Conservation (phyloP, 345 rosid species). For the Xanthoceras sorbifolium region DNA sequence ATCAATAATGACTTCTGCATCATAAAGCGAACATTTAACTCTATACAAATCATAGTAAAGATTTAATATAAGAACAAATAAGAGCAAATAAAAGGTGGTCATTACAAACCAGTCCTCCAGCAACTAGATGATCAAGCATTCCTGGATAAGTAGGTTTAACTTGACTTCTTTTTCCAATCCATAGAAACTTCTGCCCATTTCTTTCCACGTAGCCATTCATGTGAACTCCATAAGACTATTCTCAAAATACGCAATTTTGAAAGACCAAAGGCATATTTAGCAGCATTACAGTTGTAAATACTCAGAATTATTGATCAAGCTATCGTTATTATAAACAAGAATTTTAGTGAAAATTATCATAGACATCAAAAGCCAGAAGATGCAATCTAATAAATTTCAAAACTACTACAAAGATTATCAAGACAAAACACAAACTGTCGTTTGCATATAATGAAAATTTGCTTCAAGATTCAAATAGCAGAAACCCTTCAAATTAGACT, state of each 20-base stretch:
- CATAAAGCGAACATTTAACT: not conserved
- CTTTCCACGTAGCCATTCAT: constrained; percentile 89
- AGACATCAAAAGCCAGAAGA: not conserved
- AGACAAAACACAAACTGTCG: not conserved
- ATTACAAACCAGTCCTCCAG: constrained; percentile 88
- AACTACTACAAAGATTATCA: not conserved
- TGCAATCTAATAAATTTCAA: not conserved
- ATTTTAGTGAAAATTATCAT: not conserved
- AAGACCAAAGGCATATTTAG: not conserved
- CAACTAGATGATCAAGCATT: constrained; percentile 97
- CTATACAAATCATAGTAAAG: not conserved
- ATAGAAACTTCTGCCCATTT: constrained; percentile 58
- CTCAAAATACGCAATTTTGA: not conserved
- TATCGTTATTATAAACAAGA: not conserved
- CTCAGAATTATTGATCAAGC: not conserved
- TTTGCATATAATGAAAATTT: too few relatives aligned
- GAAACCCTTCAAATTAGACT: too few relatives aligned
- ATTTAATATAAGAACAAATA: not conserved
- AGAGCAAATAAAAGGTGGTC: not conserved
- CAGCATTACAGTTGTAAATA: constrained; percentile 2
- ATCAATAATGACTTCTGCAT: not conserved
- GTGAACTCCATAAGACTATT: constrained; percentile 88
- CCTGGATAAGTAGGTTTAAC: constrained; percentile 81
- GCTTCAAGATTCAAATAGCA: too few relatives aligned
- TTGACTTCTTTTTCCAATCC: constrained; percentile 88